Conservation (phyloP, 2,329 filamentous ascomycete species). For the Madurella fahalii region DNA sequence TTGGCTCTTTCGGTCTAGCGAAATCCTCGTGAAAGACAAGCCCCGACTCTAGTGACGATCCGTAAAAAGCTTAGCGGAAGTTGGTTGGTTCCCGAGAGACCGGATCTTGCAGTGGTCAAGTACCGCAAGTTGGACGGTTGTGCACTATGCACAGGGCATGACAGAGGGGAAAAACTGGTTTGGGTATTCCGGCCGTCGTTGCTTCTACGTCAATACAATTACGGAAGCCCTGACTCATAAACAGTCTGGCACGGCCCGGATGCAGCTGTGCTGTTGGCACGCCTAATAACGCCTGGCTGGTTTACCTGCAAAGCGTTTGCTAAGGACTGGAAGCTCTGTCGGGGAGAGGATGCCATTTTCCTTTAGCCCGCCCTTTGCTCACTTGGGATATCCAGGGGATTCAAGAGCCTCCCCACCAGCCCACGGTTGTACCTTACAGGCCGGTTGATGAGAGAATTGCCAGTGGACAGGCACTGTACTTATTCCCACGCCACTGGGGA, state of each 20-base stretch:
- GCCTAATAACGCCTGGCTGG: no score
- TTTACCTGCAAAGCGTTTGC: no score
- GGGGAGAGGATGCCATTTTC: no score
- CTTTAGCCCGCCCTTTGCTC: no score
- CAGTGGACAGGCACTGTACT: not conserved
- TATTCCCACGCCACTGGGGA: not conserved
- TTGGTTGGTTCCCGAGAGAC: not conserved
- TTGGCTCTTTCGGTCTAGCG: conserved; percentile 15
- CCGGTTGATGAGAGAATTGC: no score
- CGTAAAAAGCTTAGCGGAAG: not conserved
- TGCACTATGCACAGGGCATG: not conserved
- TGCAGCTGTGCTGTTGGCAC: no score
- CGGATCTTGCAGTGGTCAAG: not conserved
- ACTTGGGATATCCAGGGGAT: no score
- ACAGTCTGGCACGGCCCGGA: no score
- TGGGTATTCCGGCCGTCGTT: conserved; percentile 7
- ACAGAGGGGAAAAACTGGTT: conserved; percentile 9
- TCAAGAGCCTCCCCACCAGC: no score
- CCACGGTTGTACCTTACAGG: no score
- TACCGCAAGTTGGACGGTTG: not conserved
- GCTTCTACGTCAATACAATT: not conserved
- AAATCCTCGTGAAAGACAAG: not conserved
- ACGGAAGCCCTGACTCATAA: no score
- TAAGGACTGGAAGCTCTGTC: no score
- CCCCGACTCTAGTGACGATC: not conserved